Evolutionary conservation across 106 monocot species (phyloP), one percentile per base, ranked within the genome.

Genomic region (Dioscorea alata): DNA sequence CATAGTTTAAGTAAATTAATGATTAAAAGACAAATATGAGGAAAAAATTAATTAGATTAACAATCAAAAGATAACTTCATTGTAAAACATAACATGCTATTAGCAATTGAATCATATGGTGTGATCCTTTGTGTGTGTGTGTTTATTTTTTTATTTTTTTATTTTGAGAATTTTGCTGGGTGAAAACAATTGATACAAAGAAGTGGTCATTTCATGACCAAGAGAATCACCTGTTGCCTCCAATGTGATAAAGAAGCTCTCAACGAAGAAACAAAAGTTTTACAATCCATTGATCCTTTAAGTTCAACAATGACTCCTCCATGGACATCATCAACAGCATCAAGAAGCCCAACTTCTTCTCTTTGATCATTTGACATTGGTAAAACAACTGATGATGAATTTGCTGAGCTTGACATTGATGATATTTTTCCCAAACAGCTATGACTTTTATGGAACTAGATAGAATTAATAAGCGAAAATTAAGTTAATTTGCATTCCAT

Each of bases 291-390:
- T 23, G 90, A 75, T 8, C 24, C 57, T 56, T 79, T 81, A 67
- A 94, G 59, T 76, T 94, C 90, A 50, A 94, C 76, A 56, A 94
- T 83, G 23, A 94, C 80, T 53, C 94, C 94, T 71, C 82, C 87
- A 78, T 90, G 74, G 33, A 78, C 60, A 70, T 90, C 94, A 65
- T 94, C 72, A 21, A 79, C 71, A 35, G 79, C 86, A 59, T 60
- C 19, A 66, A 92, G 78, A 66, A 85, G 63, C 23, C 68, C 64
- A 67, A 85, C 66, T 52, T 76, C 77, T 73, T 67, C 66, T 35
- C 28, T 31, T 50, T 69, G 60, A 61, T 77, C 86, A 51, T 50
- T 33, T 50, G 73, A 58, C 23, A 50, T 16, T 14, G 77, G 62
- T 61, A 57, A 52, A 12, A 23, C 61, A 59, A 65, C 65, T n/a